Evolutionary conservation across 257 asterid species (phyloP).

Genomic region (Lycium barbarum): DNA sequence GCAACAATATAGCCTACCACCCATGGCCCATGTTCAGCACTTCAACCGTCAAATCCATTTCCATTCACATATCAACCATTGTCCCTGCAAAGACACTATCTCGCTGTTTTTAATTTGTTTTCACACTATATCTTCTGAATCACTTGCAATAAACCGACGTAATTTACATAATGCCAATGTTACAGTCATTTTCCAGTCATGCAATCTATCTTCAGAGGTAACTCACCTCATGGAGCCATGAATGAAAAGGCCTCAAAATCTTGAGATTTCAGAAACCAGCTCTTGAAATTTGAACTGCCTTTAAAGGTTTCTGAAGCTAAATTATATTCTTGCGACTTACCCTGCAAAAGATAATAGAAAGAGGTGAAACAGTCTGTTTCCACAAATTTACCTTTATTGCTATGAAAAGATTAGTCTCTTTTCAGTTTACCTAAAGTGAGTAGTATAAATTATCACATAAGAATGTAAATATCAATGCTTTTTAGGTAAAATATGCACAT

Average conservation of each 20-base stretch:
- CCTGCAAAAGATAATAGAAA: constrained; percentile 53
- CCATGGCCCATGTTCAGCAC: not conserved
- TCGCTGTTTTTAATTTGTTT: not conserved
- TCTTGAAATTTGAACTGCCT: constrained; percentile 64
- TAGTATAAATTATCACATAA: not conserved
- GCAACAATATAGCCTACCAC: not conserved
- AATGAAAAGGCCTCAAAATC: constrained; percentile 61
- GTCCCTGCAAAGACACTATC: not conserved
- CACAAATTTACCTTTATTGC: not conserved
- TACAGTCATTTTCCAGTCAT: not conserved
- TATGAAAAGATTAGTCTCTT: not conserved
- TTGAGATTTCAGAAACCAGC: constrained; percentile 78
- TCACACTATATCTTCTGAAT: not conserved
- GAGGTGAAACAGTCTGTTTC: constrained; percentile 5
- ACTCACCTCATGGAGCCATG: constrained; percentile 37
- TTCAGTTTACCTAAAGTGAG: not conserved
- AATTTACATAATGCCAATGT: not conserved
- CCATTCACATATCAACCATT: not conserved
- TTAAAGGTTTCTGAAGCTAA: constrained; percentile 70
- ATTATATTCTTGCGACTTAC: constrained; percentile 55
- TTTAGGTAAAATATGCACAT: not conserved
- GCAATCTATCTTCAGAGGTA: not conserved
- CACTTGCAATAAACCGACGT: not conserved
- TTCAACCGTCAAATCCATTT: not conserved
- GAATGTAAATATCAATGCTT: not conserved